Base-by-base conservation (phyloP, 23 red algal species). In the Agarophyton chilense region DNA sequence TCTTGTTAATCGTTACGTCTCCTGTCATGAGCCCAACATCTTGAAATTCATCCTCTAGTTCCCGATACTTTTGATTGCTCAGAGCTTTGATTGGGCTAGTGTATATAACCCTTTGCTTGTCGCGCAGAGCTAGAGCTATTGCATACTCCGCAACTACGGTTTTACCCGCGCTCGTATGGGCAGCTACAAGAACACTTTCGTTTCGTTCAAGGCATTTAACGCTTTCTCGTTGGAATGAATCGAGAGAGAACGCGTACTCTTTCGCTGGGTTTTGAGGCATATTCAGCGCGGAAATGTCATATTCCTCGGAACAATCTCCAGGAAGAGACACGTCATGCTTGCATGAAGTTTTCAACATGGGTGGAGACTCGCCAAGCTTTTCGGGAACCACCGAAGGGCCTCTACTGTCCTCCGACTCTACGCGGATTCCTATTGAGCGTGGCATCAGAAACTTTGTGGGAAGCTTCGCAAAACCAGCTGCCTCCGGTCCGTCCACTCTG, bases 1-100 rank as follows among this genome's bases (percentile, higher is more conserved):
- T 88, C 57, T 92, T 92, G 51, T 96, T 96, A 63, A 96, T 94
- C 31, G 92, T 99, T 2, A 96, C 93, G 79, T 99, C 97, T 35
- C 97, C 97, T 24, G 97, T 99, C 87, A 99, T 95, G 60, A 99
- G 84, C 44, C 97, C 97, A 33, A 99, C 97, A 77, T 95, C 93
- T 31, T 33, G 75, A 83, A 99, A 99, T 66, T 94, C 94, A 17
- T 83, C 61, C 42, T 81, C 80, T 52, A 99, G 77, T 55, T 99
- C 97, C 16, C 97, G 97, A 70, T 89, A 99, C 58, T 99, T 99
- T 76, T 99, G 97, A 83, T 99, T 99, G 63, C 92, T 95, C 52
- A 99, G 79, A 34, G 93, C 92, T 79, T 99, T 99, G 79, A 99
- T 99, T 47, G 97, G 97, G 2, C 93, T 95, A 42, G 97, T 99